Conservation (phyloP, 2,329 filamentous ascomycete genomes). For the Hypoxylon sp. region DNA sequence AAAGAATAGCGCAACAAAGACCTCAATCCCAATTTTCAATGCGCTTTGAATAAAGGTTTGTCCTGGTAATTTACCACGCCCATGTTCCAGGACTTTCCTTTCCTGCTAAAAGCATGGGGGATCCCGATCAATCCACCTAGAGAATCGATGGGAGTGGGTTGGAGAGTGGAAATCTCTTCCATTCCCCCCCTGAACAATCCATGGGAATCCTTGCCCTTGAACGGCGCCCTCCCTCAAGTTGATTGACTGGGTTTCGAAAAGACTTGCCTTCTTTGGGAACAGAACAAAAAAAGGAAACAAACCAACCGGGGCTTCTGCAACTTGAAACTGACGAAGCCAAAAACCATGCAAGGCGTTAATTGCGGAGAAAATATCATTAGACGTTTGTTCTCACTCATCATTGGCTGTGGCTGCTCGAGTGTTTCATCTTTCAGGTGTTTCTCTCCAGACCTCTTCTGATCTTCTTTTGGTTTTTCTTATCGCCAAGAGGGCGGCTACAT, state of each 20-base stretch:
- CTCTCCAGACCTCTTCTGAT: slow-evolving; percentile 30
- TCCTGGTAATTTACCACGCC: slow-evolving; percentile 28
- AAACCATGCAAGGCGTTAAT: slow-evolving; percentile 34
- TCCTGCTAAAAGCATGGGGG: slow-evolving; percentile 22
- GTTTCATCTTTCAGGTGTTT: slow-evolving; percentile 40
- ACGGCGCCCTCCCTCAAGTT: slow-evolving; percentile 29
- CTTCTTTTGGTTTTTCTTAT: slow-evolving; percentile 14
- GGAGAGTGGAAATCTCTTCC: slow-evolving; percentile 8
- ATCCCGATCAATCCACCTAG: slow-evolving; percentile 18
- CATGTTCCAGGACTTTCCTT: slow-evolving; percentile 22
- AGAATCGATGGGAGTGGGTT: slow-evolving; percentile 22
- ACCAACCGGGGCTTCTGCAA: slow-evolving; percentile 24
- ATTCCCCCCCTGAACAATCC: slow-evolving; percentile 12
- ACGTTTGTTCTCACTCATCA: slow-evolving; percentile 27
- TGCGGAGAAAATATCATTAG: slow-evolving; percentile 39
- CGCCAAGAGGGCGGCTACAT: slow-evolving; percentile 11
- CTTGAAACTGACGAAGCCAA: slow-evolving; percentile 37
- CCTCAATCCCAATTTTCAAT: slow-evolving; percentile 23
- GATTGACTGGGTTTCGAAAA: slow-evolving; percentile 23
- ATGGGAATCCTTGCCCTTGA: slow-evolving; percentile 9
- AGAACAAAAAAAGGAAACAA: slow-evolving; percentile 29
- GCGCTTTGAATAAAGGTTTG: slow-evolving; percentile 23
- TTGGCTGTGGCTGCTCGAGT: slow-evolving; percentile 36
- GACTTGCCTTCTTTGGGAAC: slow-evolving; percentile 23
- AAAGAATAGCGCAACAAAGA: slow-evolving; percentile 12